Evolutionary conservation across 495 filamentous ascomycete genomes (phyloP).

Genomic region (Lasiosphaeria ovina): DNA sequence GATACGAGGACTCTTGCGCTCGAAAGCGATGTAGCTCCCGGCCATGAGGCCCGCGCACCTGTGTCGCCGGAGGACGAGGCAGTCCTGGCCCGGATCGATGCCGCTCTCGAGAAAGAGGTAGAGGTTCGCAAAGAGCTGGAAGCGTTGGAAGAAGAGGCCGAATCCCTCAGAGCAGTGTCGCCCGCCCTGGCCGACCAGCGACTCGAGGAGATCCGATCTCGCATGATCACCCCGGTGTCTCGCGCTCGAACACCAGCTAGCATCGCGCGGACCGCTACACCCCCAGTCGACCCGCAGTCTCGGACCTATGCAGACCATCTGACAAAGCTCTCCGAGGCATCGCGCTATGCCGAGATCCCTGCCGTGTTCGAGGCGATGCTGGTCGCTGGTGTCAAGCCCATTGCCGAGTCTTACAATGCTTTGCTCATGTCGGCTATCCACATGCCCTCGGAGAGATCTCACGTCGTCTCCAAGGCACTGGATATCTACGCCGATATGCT

Average conservation of each 20-base stretch:
- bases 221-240: slow-evolving; percentile 38
- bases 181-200: slow-evolving; percentile 37
- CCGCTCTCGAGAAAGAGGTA: slow-evolving; percentile 48
- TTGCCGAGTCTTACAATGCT: slow-evolving; percentile 83
- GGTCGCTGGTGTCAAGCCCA: slow-evolving; percentile 71
- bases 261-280: slow-evolving; percentile 43
- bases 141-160: slow-evolving; percentile 44
- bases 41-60: slow-evolving; percentile 14
- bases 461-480: slow-evolving; percentile 82
- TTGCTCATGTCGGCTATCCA: slow-evolving; percentile 78
- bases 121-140: slow-evolving; percentile 45
- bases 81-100: slow-evolving; percentile 49
- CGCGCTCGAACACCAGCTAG: slow-evolving; percentile 40
- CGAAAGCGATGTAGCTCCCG: slow-evolving; percentile 27
- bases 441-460: slow-evolving; percentile 66
- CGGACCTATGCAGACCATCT: slow-evolving; percentile 73
- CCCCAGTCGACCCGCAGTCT: slow-evolving; percentile 54
- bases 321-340: slow-evolving; percentile 61
- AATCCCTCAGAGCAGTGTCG: slow-evolving; percentile 35
- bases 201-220: slow-evolving; percentile 39
- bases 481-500: slow-evolving; percentile 98
- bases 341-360: slow-evolving; percentile 80
- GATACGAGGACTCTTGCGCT: slow-evolving; percentile 46
- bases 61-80: slow-evolving; percentile 38
- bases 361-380: slow-evolving; percentile 86